Evolutionary conservation across 352 stramenopile genomes (phyloP).

Genomic region (Phytophthora agathidicida): DNA sequence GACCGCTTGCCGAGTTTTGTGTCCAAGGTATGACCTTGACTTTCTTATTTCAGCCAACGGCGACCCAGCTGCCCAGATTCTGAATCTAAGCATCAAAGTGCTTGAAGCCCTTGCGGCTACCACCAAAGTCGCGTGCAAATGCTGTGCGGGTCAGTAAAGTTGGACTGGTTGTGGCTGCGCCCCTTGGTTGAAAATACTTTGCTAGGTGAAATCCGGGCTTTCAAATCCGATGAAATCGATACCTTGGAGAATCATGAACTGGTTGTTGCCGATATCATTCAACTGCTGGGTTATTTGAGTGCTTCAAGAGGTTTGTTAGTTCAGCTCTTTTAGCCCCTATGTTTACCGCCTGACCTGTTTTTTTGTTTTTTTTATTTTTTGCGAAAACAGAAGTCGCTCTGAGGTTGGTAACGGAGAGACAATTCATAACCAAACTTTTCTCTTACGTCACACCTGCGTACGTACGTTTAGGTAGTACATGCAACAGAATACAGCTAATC

Average conservation of each 20-base stretch:
- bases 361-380: background rate
- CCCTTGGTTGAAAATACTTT: constrained; percentile 2
- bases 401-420: constrained; percentile 3
- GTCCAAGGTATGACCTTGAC: constrained; percentile 1
- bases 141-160: constrained; percentile 2
- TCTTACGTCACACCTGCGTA: constrained; percentile 14
- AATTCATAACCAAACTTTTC: constrained; percentile 15
- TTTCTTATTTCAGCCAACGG: constrained; percentile 12
- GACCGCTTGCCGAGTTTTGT: constrained; percentile 5
- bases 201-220: background rate
- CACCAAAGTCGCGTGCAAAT: constrained; percentile 24
- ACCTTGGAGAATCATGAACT: background rate
- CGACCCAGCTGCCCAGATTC: background rate
- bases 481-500: background rate
- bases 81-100: constrained; percentile 1
- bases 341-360: no score
- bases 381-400: constrained; percentile 17
- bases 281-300: constrained; percentile 22
- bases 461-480: background rate
- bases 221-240: background rate
- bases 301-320: constrained; percentile 23
- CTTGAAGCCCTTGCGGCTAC: constrained; percentile 13
- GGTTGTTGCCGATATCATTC: constrained; percentile 3
- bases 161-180: constrained; percentile 22
- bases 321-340: no score